Conservation (phyloP, 805 yeast genomes). For the Starmerella bacillaris region DNA sequence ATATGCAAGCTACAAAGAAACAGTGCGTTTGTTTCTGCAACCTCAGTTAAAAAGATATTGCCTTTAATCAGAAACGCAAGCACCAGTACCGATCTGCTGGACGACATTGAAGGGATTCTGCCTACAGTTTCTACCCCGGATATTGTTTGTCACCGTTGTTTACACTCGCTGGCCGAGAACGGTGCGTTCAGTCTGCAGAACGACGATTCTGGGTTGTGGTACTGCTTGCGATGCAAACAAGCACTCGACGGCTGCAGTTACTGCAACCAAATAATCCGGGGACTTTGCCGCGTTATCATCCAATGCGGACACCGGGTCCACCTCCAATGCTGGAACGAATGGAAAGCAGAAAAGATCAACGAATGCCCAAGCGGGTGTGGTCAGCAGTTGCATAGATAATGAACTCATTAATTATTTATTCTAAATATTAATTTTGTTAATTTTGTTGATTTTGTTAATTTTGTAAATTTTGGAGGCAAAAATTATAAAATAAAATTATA, state of each 20-base stretch:
- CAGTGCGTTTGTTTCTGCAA: slow-evolving; percentile 34
- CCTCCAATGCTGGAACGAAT: slow-evolving; percentile 53
- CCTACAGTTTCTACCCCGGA: slow-evolving; percentile 23
- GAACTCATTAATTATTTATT: no score
- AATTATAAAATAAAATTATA: no score
- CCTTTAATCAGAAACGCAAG: slow-evolving; percentile 1
- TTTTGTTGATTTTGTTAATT: no score
- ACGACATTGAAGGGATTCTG: background rate
- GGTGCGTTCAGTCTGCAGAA: slow-evolving; percentile 18
- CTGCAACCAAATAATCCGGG: slow-evolving; percentile 62
- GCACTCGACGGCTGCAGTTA: slow-evolving; percentile 52
- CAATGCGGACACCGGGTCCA: slow-evolving; percentile 83
- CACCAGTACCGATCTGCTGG: slow-evolving; percentile 1
- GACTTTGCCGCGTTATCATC: slow-evolving; percentile 40
- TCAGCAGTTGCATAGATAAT: no score
- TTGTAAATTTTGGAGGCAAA: no score
- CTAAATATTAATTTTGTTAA: no score
- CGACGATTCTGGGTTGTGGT: slow-evolving; percentile 56
- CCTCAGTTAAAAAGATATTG: slow-evolving; percentile 17
- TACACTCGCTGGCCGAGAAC: slow-evolving; percentile 21
- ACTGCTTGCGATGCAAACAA: slow-evolving; percentile 53
- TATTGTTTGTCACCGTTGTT: slow-evolving; percentile 28
- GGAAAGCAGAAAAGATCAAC: slow-evolving; percentile 36
- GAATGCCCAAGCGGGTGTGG: slow-evolving; percentile 76
- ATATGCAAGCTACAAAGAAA: slow-evolving; percentile 8